Evolutionary conservation across 768 basidiomycete genomes (phyloP), one percentile per base, ranked within the genome.

Genomic region (Aureoboletus auriporus): DNA sequence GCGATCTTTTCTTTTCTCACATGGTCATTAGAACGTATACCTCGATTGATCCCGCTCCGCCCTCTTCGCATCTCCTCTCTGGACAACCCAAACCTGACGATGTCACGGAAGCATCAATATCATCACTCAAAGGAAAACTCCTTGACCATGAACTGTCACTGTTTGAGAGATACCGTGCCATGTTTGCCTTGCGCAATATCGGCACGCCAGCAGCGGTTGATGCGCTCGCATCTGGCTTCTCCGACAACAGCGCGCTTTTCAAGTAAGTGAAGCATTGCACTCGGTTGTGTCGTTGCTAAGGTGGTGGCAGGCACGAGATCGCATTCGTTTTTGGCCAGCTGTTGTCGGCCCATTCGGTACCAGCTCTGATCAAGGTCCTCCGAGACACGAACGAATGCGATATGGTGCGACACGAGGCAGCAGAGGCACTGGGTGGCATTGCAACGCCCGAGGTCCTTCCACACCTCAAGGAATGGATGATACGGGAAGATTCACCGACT

Each of bases 371-470:
- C 31, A 68, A 77, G 34, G 89, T 95, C 27, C 75, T 99, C n/a
- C 73, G 80, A 54, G 71, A 93, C 55, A 47, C 65, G 2, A 62
- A 70, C 2, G 96, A 98, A 67, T 85, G 85, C 10, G 92, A 93
- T 48, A 98, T 99, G 95, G 96, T 99, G 9, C 82, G 96, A 29
- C 96, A 99, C 58, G 96, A 99, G 68, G 96, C 95, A 23, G 96
- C 96, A 4, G 96, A 99, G 68, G 96, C 96, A 7, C 78, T 99
- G 0, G 96, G 96, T n/a, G 92, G 95, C 5, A 98, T 99, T 48
- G 94, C 86, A 26, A 92, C 87, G 2, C 89, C 91, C 0, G 93
- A 95, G 46, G 93, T 96, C 4, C 75, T 97, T 30, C 85, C 88
- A 1, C 78, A 93, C 54, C 71, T 99, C 33, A 81, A 83, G 55